These are phyloP conservation scores for Colletotrichum somersetense DNA, from an alignment of 2,329 filamentous ascomycete species.

Conservation along the genomic window DNA sequence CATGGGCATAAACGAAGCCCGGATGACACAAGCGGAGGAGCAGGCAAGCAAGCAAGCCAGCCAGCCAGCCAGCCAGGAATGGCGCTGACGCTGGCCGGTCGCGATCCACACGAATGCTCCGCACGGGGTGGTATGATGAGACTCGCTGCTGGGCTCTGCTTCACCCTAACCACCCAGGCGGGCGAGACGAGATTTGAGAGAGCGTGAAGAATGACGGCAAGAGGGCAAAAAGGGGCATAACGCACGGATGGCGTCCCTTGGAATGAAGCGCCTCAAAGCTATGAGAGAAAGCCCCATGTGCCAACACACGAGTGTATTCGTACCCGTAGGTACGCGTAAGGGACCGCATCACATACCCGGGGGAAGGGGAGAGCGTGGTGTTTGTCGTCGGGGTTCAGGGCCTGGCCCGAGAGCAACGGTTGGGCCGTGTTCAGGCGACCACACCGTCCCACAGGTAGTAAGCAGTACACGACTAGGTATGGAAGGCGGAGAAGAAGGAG, in stretches of 20 bases:
- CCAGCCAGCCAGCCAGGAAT: slow-evolving; percentile 8
- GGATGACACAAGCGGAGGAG: slow-evolving; percentile 13
- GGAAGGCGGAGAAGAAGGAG: too few relatives aligned
- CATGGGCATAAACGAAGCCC: background rate
- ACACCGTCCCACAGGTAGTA: background rate
- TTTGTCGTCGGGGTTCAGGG: background rate
- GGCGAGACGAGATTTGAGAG: background rate
- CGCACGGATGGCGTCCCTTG: slow-evolving; percentile 4
- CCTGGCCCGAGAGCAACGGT: background rate
- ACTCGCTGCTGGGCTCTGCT: background rate
- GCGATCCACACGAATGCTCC: slow-evolving; percentile 16
- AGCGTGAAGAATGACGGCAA: slow-evolving; percentile 7
- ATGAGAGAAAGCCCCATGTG: background rate
- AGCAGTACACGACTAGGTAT: too few relatives aligned
- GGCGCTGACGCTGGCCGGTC: slow-evolving; percentile 9
- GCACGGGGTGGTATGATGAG: background rate
- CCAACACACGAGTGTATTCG: too few relatives aligned
- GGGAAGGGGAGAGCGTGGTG: background rate
- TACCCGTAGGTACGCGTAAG: background rate
- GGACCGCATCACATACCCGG: background rate
- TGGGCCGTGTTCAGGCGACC: background rate
- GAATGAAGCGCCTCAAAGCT: slow-evolving; percentile 5
- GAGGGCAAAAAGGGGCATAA: background rate
- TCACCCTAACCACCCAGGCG: slow-evolving; percentile 4
- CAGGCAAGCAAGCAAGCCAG: background rate